Base-by-base conservation (phyloP, 2,329 filamentous ascomycete species). In the Tolypocladium capitatum region DNA sequence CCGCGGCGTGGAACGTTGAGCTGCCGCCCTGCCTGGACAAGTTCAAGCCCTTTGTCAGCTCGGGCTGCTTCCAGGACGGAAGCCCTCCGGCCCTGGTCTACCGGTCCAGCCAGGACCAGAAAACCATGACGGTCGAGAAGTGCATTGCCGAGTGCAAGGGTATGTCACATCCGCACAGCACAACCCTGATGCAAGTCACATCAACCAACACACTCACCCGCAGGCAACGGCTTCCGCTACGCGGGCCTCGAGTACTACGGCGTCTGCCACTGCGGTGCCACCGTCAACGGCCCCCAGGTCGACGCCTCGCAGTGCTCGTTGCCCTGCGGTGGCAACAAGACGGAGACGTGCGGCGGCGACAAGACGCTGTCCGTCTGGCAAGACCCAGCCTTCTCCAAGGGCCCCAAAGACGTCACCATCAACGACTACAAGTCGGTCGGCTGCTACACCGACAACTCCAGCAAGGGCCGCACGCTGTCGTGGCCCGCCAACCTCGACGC, bases 391-490 rank as follows among this genome's bases (percentile, higher is more conserved):
- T 74, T 72, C 53, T 58, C 66, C 43, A 63, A 66, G 24, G 62
- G 63, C 51, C 71, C 67, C 52, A 65, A 62, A 20, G 64, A 73
- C 45, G 60, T 72, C 27, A 71, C 69, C 24, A 65, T 73, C 41
- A 66, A 68, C 46, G 68, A 71, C 42, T 86, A 80, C 69, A 66
- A 68, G 40, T 73, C 78, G 53, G 59, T 74, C n/a, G 82, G 82
- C 48, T 86, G 82, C 65, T 83, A 75, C 56, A 68, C 65, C 28
- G 74, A 76, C 51, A 56, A 65, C 48, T 65, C 64, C 20, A 52
- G 51, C 43, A 52, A 63, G 46, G 68, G 70, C 36, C 68, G 68
- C 44, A 68, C 74, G 27, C 64, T 78, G 43, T 64, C 65, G 27
- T 74, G 69, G 58, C 62, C 61, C 20, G 63, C 70, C 57, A 53